These are phyloP conservation scores for Lipomyces yamadae DNA, from an alignment of 805 yeast genomes.

Conservation along the genomic window DNA sequence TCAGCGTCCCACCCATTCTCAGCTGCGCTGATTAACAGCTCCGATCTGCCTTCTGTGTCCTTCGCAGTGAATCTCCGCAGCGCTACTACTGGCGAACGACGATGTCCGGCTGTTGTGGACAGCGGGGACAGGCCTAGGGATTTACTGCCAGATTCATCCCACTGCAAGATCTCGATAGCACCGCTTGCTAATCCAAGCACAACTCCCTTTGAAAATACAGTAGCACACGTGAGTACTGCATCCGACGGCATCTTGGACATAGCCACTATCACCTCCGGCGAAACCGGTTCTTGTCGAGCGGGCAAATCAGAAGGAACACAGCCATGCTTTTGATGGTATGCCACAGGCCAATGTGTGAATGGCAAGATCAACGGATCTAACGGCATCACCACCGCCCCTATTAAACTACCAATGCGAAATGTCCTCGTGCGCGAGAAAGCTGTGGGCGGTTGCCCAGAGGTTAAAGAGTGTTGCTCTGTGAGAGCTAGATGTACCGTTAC, in stretches of 20 bases:
- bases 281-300: not conserved
- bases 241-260: constrained; percentile 24
- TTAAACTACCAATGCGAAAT: not conserved
- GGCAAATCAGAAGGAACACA: constrained; percentile 5
- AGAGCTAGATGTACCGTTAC: too few relatives aligned
- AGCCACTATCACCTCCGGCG: constrained; percentile 17
- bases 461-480: not conserved
- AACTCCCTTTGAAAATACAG: constrained; percentile 33
- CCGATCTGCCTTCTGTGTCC: constrained; percentile 36
- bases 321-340: constrained; percentile 11
- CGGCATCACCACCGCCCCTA: constrained; percentile 22
- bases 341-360: constrained; percentile 37
- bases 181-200: constrained; percentile 34
- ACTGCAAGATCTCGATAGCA: constrained; percentile 33
- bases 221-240: constrained; percentile 32
- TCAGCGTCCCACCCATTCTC: constrained; percentile 30
- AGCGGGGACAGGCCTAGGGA: constrained; percentile 19
- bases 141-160: constrained; percentile 18
- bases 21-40: constrained; percentile 31
- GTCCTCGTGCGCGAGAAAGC: not conserved
- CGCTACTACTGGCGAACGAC: constrained; percentile 34
- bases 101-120: constrained; percentile 36
- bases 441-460: not conserved
- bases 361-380: constrained; percentile 34
- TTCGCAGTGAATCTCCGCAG: constrained; percentile 31